Base-by-base conservation (phyloP, 495 filamentous ascomycete species). In the Parachaetomium inaequale region DNA sequence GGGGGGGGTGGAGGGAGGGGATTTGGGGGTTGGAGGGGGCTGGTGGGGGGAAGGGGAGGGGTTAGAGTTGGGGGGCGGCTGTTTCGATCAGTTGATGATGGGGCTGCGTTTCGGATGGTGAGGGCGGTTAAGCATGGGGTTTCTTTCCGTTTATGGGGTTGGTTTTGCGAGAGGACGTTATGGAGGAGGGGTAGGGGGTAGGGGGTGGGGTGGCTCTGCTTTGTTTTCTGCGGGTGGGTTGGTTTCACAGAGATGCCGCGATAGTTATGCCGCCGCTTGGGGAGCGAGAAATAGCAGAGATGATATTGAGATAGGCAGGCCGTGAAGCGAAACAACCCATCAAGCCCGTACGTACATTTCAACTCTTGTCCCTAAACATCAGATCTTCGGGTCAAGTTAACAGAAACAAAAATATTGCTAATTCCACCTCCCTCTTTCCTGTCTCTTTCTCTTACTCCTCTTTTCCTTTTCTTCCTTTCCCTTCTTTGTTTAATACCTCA, bases 1-100 rank as follows among this genome's bases (percentile, higher is more conserved):
- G 36, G 63, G 65, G 19, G 70, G 79, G 34, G 50, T 81, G 59
- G 51, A 14, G 10, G 31, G 12, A 14, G 51, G 31, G 31, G 10
- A 8, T 7, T 54, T 36, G 8, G 10, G 17, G 31, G 15, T 12
- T 38, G 15, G 51, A n/a, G n/a, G n/a, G n/a, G n/a, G n/a, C n/a
- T n/a, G n/a, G n/a, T n/a, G n/a, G n/a, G n/a, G n/a, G n/a, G n/a
- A n/a, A n/a, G 32, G 17, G 8, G 7, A 7, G 50, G 31, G 10
- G 17, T 49, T 26, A 26, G 46, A 15, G 28, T 0, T 7, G 25
- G 26, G 5, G 2, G 21, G 23, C 10, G 17, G 5, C 3, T 10
- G 23, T 28, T 28, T 12, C 1, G 26, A 28, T 51, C n/a, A 4
- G 6, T n/a, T 3, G 47, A 19, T 7, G 29, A 11, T 19, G 31